These are phyloP conservation scores for Margaritispora aquatica DNA, from an alignment of 495 filamentous ascomycete genomes.

Conservation along the genomic window DNA sequence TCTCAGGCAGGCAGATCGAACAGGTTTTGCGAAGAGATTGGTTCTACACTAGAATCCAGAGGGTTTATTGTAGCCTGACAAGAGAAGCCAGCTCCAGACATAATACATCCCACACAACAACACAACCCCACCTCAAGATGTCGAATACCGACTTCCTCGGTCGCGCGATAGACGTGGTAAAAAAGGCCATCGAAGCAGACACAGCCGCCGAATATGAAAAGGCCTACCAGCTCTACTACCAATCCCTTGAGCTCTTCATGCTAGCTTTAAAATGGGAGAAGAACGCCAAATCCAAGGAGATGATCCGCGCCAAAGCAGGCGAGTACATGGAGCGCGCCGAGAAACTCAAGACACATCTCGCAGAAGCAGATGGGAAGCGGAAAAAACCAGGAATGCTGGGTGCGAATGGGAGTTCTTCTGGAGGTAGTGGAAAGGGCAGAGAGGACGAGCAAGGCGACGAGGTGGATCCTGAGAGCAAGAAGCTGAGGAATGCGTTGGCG, in stretches of 20 bases:
- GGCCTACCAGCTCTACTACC: constrained; percentile 92
- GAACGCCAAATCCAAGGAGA: constrained; percentile 90
- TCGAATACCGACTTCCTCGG: constrained; percentile 96
- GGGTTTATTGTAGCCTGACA: no score
- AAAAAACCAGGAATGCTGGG: constrained; percentile 79
- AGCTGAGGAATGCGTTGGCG: constrained; percentile 80
- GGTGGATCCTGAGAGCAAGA: constrained; percentile 87
- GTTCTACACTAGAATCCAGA: no score
- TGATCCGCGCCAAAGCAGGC: constrained; percentile 85
- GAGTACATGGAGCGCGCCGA: constrained; percentile 99
- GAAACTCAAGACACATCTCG: constrained; percentile 88
- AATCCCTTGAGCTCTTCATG: constrained; percentile 92
- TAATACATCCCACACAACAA: background rate
- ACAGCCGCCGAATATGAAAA: constrained; percentile 94
- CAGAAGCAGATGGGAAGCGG: constrained; percentile 61
- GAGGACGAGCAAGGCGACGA: constrained; percentile 44
- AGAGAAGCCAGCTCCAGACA: background rate
- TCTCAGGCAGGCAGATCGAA: background rate
- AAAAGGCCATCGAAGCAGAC: constrained; percentile 95
- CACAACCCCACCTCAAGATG: constrained; percentile 49
- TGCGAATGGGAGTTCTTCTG: constrained; percentile 73
- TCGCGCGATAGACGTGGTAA: constrained; percentile 89
- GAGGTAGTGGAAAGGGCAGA: constrained; percentile 42
- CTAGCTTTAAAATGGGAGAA: constrained; percentile 98
- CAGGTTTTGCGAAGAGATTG: background rate